Percentiles rank a stretch among this genome's conserved stretches.
These are phyloP conservation scores for Auricularia sp. DNA, from an alignment of 768 basidiomycete species.

Conservation along the genomic window DNA sequence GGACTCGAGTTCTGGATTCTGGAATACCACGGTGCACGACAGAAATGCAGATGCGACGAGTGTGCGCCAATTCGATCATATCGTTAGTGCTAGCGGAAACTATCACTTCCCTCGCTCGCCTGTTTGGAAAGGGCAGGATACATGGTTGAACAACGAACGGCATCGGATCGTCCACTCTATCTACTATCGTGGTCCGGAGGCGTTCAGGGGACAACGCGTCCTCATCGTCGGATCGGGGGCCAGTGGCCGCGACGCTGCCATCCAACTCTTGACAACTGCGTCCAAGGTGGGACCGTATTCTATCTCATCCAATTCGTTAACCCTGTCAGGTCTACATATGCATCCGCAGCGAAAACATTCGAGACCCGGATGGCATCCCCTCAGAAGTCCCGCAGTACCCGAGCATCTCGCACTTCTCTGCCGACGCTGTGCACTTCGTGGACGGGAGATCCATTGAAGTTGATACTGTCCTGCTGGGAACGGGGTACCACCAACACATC, in stretches of 20 bases:
- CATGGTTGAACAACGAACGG: slow-evolving; percentile 28
- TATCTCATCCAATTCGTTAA: background rate
- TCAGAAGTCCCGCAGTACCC: slow-evolving; percentile 19
- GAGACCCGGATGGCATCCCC: background rate
- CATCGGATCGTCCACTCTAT: slow-evolving; percentile 35
- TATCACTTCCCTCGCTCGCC: slow-evolving; percentile 42
- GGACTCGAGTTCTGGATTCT: slow-evolving; percentile 25
- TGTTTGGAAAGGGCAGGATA: slow-evolving; percentile 35
- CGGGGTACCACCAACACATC: slow-evolving; percentile 43
- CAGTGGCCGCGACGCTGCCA: slow-evolving; percentile 38
- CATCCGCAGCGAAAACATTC: background rate
- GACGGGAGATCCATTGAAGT: slow-evolving; percentile 35
- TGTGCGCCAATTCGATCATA: slow-evolving; percentile 32
- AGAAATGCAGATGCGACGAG: slow-evolving; percentile 8
- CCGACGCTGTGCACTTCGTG: slow-evolving; percentile 32
- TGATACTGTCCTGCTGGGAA: slow-evolving; percentile 41
- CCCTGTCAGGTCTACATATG: background rate
- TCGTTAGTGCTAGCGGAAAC: slow-evolving; percentile 45
- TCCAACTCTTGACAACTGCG: slow-evolving; percentile 31
- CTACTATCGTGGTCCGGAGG: slow-evolving; percentile 39
- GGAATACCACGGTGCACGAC: slow-evolving; percentile 32
- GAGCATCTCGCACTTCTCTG: slow-evolving; percentile 40
- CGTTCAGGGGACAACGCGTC: slow-evolving; percentile 32
- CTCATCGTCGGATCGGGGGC: slow-evolving; percentile 40
- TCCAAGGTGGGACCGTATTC: slow-evolving; percentile 24